Evolutionary conservation across 345 rosid species (phyloP).

Genomic region (Psidium guajava): DNA sequence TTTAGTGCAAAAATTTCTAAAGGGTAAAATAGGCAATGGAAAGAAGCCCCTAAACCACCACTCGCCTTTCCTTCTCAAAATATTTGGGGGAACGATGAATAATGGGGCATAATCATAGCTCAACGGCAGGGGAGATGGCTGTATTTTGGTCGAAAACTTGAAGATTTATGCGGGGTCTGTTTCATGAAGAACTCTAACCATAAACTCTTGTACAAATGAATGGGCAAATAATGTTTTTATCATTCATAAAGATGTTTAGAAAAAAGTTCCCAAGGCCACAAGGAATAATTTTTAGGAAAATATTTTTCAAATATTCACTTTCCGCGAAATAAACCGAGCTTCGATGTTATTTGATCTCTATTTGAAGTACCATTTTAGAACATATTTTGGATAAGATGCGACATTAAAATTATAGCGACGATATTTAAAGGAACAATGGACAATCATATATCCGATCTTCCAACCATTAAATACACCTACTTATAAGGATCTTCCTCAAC

Average conservation of each 20-base stretch:
- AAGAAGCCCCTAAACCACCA: not conserved
- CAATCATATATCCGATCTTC: not conserved
- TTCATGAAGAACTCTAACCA: not conserved
- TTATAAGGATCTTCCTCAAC: not conserved
- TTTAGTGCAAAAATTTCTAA: not conserved
- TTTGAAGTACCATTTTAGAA: not conserved
- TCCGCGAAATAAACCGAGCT: accelerated
- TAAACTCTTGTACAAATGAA: not conserved
- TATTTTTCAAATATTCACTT: accelerated
- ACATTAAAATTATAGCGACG: not conserved
- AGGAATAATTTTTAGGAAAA: accelerated
- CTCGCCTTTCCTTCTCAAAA: not conserved
- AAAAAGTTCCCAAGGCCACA: not conserved
- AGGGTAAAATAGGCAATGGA: not conserved
- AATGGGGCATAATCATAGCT: not conserved
- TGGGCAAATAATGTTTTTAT: accelerated
- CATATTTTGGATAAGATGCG: not conserved
- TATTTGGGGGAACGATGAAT: not conserved
- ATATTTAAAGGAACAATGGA: not conserved
- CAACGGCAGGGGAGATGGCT: not conserved
- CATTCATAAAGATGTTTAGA: not conserved
- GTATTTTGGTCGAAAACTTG: not conserved
- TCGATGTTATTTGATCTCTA: not conserved
- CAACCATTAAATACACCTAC: not conserved
- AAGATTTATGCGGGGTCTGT: not conserved